Evolutionary conservation across 1,284 basidiomycete species (phyloP).

Genomic region (Ganoderma leucocontextum): DNA sequence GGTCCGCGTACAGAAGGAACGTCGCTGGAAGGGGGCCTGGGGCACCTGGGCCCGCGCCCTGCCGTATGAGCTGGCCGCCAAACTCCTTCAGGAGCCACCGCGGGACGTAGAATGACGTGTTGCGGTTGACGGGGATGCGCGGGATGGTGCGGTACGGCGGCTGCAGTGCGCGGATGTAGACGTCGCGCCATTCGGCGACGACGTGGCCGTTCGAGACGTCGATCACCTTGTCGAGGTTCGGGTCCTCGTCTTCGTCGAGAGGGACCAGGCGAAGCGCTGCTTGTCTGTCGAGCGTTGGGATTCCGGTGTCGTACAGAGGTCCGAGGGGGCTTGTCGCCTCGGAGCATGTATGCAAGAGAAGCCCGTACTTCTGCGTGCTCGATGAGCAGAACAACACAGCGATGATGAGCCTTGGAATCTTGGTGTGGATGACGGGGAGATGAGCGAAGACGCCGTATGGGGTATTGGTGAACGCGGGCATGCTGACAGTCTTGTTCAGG

Average conservation of each 20-base stretch:
- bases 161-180: slow-evolving; percentile 6
- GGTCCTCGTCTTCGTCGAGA: slow-evolving; percentile 1
- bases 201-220: not conserved
- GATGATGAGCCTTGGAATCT: not conserved
- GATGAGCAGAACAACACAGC: not conserved
- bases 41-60: not conserved
- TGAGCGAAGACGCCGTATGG: slow-evolving; percentile 11
- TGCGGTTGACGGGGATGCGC: slow-evolving; percentile 5
- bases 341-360: not conserved
- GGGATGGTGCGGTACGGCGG: slow-evolving; percentile 5
- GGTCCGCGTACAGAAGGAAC: slow-evolving; percentile 1
- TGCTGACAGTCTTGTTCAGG: slow-evolving; percentile 1
- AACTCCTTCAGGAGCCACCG: slow-evolving; percentile 5
- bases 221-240: not conserved
- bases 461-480: slow-evolving; percentile 12
- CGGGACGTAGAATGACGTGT: slow-evolving; percentile 4
- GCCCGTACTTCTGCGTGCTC: slow-evolving; percentile 1
- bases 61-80: not conserved
- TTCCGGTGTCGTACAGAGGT: not conserved
- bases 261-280: not conserved
- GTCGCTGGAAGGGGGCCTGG: not conserved
- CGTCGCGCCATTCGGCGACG: not conserved
- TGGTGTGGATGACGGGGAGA: slow-evolving; percentile 8
- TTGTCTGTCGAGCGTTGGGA: not conserved
- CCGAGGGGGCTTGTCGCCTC: slow-evolving; percentile 3